A percentile compares a stretch with the other conserved stretches of the same genome.
Conservation (phyloP, 169 alveolate species). For the Cryptosporidium sp. region DNA sequence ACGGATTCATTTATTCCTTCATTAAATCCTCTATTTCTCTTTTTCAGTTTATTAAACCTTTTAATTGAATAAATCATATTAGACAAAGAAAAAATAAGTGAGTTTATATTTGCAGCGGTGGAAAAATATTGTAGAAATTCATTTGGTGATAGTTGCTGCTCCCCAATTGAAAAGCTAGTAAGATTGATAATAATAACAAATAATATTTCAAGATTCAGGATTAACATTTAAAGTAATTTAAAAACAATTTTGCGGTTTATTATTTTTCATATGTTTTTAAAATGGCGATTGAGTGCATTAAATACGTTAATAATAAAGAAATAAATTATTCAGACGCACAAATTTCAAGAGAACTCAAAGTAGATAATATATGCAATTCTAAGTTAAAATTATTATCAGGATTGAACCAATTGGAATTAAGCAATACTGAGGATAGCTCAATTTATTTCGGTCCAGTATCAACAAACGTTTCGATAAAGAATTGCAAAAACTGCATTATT, state of each 20-base stretch:
- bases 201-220: background rate
- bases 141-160: constrained; percentile 1
- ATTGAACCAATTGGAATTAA: constrained; percentile 7
- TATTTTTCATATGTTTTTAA: background rate
- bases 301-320: background rate
- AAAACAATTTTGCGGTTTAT: background rate
- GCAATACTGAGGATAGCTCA: constrained; percentile 9
- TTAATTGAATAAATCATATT: background rate
- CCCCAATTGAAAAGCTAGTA: background rate
- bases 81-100: constrained; percentile 24
- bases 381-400: constrained; percentile 15
- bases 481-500: constrained; percentile 23
- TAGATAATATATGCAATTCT: constrained; percentile 14
- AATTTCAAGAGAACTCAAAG: constrained; percentile 36
- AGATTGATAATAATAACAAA: background rate
- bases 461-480: constrained; percentile 7
- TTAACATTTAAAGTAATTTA: background rate
- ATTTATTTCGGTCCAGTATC: constrained; percentile 54
- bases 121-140: constrained; percentile 55
- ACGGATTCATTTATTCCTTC: constrained; percentile 31
- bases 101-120: constrained; percentile 25
- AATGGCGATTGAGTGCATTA: background rate
- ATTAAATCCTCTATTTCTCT: constrained; percentile 17
- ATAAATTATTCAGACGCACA: background rate
- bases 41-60: constrained; percentile 3